Evolutionary conservation across 257 asterid species (phyloP).

Genomic region (Henckelia pumila): DNA sequence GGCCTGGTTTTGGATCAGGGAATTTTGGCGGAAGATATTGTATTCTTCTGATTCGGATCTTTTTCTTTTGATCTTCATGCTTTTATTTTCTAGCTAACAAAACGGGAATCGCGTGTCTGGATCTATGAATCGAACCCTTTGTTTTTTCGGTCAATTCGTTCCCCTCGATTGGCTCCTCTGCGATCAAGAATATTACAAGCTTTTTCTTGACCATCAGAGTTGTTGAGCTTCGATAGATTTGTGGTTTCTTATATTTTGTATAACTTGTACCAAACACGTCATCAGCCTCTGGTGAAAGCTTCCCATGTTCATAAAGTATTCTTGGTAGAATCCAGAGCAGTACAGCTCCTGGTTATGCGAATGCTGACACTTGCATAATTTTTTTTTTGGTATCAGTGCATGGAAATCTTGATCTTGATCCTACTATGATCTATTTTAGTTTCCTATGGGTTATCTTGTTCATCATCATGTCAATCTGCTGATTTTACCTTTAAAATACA

Average conservation of each 20-base stretch:
- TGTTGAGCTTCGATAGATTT: conserved; percentile 11
- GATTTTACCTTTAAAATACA: background rate
- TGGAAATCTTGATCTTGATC: background rate
- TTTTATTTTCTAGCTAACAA: conserved; percentile 1
- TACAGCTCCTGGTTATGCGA: background rate
- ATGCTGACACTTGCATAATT: background rate
- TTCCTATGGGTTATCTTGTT: background rate
- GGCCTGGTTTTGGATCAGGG: conserved; percentile 16
- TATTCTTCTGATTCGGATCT: background rate
- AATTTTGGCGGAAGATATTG: conserved; percentile 26
- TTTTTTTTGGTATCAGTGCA: background rate
- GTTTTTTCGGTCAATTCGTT: conserved; percentile 12
- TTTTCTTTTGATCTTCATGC: background rate
- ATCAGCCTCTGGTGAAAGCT: background rate
- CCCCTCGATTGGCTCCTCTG: no score
- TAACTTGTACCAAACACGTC: conserved; percentile 1
- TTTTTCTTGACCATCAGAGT: background rate
- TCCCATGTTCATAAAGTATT: background rate
- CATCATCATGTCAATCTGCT: background rate
- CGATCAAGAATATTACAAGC: conserved; percentile 20
- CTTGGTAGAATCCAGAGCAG: background rate
- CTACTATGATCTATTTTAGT: background rate
- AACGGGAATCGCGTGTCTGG: conserved; percentile 12
- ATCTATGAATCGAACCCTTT: conserved; percentile 23
- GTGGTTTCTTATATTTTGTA: conserved; percentile 7